Base-by-base conservation (phyloP, 768 basidiomycete species). In the Naganishia onofrii region DNA sequence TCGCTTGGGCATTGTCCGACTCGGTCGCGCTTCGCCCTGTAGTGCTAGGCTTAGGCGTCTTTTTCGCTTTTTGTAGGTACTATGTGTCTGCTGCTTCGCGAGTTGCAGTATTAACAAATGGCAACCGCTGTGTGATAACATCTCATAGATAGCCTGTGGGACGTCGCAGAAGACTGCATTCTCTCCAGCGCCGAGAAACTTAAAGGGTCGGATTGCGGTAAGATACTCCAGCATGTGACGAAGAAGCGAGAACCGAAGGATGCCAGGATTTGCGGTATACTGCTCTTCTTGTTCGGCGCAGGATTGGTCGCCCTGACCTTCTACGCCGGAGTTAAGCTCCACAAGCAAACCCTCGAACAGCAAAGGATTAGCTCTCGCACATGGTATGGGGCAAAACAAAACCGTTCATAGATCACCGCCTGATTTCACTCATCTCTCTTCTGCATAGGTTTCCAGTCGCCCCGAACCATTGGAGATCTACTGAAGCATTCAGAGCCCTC, bases 101-200 rank as follows among this genome's bases (percentile, higher is more conserved):
- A 51, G 3, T n/a, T 42, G 42, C 48, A 6, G 21, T 21, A 51
- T 7, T 51, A n/a, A 51, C 48, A n/a, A n/a, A 51, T 7, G 3
- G 21, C 7, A 51, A 51, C 42, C 48, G 12, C 4, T 26, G 12
- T 51, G 48, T n/a, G 21, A n/a, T 23, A 3, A 6, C 7, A 17
- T 2, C 21, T 7, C 12, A n/a, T n/a, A 51, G 48, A 51, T 13
- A 51, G 48, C 13, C 48, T 51, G n/a, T 51, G 48, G 48, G 48
- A 51, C 48, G 23, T 51, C 21, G 48, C 48, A n/a, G n/a, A 51
- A n/a, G 48, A 51, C 48, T 51, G 48, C 48, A 51, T 51, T 26
- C 7, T 51, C 48, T 26, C 48, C 2, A n/a, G n/a, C n/a, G 12
- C 3, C 3, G 12, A 51, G n/a, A 51, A 51, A 3, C 19, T 3